Conservation (phyloP, 1,284 basidiomycete genomes). For the Cerioporus squamosus region DNA sequence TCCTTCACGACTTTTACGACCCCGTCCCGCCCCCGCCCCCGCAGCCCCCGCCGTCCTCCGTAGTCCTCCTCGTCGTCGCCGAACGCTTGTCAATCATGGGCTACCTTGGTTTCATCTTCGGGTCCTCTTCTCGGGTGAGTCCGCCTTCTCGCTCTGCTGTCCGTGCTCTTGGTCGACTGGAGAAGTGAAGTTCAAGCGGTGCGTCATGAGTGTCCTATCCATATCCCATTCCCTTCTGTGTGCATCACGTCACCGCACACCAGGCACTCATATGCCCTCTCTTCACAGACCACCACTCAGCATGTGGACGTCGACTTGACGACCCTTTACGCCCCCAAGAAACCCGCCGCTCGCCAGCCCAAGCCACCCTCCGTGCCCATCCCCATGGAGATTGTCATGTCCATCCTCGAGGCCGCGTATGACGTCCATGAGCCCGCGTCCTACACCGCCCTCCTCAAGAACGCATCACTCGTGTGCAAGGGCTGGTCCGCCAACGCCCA, state of each 20-base stretch:
- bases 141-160: background rate
- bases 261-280: background rate
- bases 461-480: constrained; percentile 64
- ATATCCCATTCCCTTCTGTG: background rate
- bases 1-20: background rate
- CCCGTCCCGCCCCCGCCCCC: constrained; percentile 10
- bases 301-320: constrained; percentile 23
- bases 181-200: too few species aligned
- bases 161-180: too few species aligned
- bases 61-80: constrained; percentile 1
- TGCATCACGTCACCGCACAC: background rate
- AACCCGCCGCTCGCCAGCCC: constrained; percentile 14
- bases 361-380: constrained; percentile 33
- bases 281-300: constrained; percentile 8
- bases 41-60: constrained; percentile 10
- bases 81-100: constrained; percentile 17
- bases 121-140: constrained; percentile 14
- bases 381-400: constrained; percentile 65
- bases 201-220: too few species aligned
- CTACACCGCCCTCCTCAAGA: constrained; percentile 47
- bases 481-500: constrained; percentile 67
- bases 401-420: constrained; percentile 62
- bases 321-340: constrained; percentile 27
- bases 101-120: constrained; percentile 23
- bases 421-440: constrained; percentile 42